phyloP scores from a whole-genome alignment of 768 basidiomycete species.

The Lanmaoa rubissima region DNA sequence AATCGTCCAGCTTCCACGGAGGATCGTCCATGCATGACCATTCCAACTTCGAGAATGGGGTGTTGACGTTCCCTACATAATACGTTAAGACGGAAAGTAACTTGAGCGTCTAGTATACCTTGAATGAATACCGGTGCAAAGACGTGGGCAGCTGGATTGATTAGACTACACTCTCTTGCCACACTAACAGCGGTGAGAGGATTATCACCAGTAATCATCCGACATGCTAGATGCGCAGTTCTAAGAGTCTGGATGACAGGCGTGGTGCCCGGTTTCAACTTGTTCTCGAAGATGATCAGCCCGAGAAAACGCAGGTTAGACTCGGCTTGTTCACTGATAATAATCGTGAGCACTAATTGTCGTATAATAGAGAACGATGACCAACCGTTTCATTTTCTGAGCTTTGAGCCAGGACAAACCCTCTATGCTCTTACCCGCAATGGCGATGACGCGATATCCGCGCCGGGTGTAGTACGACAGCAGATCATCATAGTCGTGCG shows the following conservation, averaged over 20 bases:
- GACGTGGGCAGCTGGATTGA: conserved; percentile 85
- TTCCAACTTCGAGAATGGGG: conserved; percentile 61
- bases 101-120: conserved; percentile 42
- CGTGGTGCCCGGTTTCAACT: conserved; percentile 88
- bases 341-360: conserved; percentile 3
- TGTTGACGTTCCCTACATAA: conserved; percentile 49
- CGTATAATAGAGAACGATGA: conserved; percentile 3
- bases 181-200: conserved; percentile 96
- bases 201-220: conserved; percentile 99
- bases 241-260: conserved; percentile 88
- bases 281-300: conserved; percentile 96
- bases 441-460: conserved; percentile 96
- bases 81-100: background rate
- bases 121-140: conserved; percentile 78
- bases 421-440: conserved; percentile 94
- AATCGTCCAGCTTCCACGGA: conserved; percentile 80
- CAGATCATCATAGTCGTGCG: conserved; percentile 93
- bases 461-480: conserved; percentile 95
- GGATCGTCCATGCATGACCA: conserved; percentile 94
- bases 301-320: conserved; percentile 88
- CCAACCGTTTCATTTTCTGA: conserved; percentile 90
- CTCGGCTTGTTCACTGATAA: conserved; percentile 86
- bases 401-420: conserved; percentile 96
- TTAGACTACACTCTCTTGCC: conserved; percentile 87
- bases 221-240: conserved; percentile 85